Evolutionary conservation across 345 rosid genomes (phyloP).

Genomic region (Laguncularia racemosa): DNA sequence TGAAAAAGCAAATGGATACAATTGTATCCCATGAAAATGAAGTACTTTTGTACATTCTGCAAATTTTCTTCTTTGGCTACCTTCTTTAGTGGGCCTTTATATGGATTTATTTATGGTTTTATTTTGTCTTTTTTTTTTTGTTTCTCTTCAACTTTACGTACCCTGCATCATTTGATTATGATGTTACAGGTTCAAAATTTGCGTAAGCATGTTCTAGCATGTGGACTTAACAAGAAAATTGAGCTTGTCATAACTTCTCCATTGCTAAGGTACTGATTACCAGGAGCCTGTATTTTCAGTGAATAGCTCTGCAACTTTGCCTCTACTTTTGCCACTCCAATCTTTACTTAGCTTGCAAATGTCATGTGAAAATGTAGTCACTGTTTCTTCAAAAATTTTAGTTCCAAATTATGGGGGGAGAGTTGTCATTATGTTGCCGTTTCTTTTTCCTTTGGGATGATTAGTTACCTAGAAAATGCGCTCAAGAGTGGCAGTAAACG

Average conservation of each 20-base stretch:
- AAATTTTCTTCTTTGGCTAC: background rate
- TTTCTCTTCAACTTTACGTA: background rate
- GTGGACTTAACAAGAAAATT: conserved; percentile 24
- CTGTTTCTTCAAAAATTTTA: too few relatives aligned
- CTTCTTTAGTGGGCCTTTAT: background rate
- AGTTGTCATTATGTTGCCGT: too few relatives aligned
- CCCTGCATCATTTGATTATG: background rate
- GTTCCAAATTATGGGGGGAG: too few relatives aligned
- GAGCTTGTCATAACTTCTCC: conserved; percentile 60
- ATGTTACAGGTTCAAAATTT: conserved; percentile 27
- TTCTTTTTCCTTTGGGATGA: too few relatives aligned
- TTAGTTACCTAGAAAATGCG: too few relatives aligned
- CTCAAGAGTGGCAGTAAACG: too few relatives aligned
- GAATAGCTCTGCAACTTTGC: background rate
- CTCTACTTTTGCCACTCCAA: background rate
- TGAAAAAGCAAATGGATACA: too few relatives aligned
- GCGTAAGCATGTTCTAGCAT: conserved; percentile 26
- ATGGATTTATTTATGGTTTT: background rate
- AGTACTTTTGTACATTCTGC: background rate
- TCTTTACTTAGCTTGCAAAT: too few relatives aligned
- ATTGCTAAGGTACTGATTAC: conserved; percentile 31
- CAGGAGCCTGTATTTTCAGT: background rate
- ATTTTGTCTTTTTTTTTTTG: background rate
- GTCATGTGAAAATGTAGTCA: too few relatives aligned
- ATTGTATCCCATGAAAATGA: too few relatives aligned